These are phyloP conservation scores for Malassezia nana DNA, from an alignment of 1,284 basidiomycete species.

Conservation along the genomic window DNA sequence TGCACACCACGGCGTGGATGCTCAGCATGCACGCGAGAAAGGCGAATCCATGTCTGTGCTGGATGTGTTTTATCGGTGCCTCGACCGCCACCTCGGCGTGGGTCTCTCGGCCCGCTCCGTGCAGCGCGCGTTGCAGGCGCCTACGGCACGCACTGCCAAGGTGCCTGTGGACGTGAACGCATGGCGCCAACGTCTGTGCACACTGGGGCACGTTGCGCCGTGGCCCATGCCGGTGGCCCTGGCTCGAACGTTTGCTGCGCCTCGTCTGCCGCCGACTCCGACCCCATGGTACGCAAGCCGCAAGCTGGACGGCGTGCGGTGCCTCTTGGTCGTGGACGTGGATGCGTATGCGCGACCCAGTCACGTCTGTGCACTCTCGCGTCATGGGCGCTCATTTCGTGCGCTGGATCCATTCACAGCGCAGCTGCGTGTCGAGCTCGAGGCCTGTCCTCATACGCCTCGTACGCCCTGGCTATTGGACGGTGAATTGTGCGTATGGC, in stretches of 20 bases:
- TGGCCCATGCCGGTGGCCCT: slow-evolving; percentile 23
- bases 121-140: slow-evolving; percentile 14
- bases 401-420: slow-evolving; percentile 19
- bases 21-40: slow-evolving; percentile 14
- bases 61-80: slow-evolving; percentile 29
- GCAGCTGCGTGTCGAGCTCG: slow-evolving; percentile 18
- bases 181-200: background rate
- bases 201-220: background rate
- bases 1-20: slow-evolving; percentile 20
- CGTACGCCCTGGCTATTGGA: slow-evolving; percentile 22
- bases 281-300: slow-evolving; percentile 26
- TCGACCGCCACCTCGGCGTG: slow-evolving; percentile 32
- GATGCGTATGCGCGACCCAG: background rate
- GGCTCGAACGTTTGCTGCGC: slow-evolving; percentile 8
- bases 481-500: slow-evolving; percentile 28
- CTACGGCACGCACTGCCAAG: too few relatives aligned
- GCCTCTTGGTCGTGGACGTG: slow-evolving; percentile 19
- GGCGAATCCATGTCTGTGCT: slow-evolving; percentile 1
- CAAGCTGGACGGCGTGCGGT: slow-evolving; percentile 34
- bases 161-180: too few relatives aligned
- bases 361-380: slow-evolving; percentile 21
- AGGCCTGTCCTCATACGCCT: slow-evolving; percentile 1
- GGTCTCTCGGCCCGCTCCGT: slow-evolving; percentile 25
- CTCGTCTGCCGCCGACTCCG: slow-evolving; percentile 13
- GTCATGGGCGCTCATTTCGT: slow-evolving; percentile 22